A percentile compares a stretch with the other conserved stretches of the same genome.
Conservation (phyloP, 208 protist species). For the Trichomonas tenax region DNA sequence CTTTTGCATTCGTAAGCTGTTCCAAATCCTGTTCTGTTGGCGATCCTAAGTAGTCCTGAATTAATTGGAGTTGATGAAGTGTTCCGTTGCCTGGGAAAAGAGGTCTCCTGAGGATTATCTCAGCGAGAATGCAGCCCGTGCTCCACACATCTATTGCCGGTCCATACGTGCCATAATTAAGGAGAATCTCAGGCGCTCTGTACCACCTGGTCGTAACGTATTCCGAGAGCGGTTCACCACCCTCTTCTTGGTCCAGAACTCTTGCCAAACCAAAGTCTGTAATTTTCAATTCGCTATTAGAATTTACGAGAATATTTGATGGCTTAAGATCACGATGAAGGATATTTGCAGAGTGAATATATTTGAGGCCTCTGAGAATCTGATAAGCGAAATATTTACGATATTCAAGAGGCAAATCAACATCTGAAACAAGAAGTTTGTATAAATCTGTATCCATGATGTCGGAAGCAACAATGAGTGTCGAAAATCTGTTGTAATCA, state of each 20-base stretch:
- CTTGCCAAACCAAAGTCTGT: background rate
- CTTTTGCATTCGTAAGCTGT: background rate
- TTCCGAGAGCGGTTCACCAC: background rate
- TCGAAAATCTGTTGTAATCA: constrained; percentile 52
- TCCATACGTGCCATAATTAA: constrained; percentile 37
- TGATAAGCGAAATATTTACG: constrained; percentile 78
- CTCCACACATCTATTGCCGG: constrained; percentile 44
- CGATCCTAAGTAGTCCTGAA: constrained; percentile 51
- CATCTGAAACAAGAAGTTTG: constrained; percentile 65
- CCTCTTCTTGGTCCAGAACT: background rate
- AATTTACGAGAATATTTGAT: background rate
- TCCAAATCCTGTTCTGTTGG: background rate
- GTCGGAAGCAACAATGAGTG: constrained; percentile 80
- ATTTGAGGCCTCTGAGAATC: constrained; percentile 25
- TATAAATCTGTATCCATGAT: constrained; percentile 85
- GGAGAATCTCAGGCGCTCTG: constrained; percentile 50
- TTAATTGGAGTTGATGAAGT: constrained; percentile 54
- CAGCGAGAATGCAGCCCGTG: constrained; percentile 50
- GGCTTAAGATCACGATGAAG: background rate
- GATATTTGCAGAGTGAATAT: constrained; percentile 27
- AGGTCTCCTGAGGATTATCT: constrained; percentile 35
- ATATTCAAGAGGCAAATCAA: constrained; percentile 68
- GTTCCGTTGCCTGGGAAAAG: constrained; percentile 45
- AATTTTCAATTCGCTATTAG: background rate
- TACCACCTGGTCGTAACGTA: constrained; percentile 56